phyloP scores from a whole-genome alignment of 2,329 filamentous ascomycete genomes.

The Verticillium klebahnii region DNA sequence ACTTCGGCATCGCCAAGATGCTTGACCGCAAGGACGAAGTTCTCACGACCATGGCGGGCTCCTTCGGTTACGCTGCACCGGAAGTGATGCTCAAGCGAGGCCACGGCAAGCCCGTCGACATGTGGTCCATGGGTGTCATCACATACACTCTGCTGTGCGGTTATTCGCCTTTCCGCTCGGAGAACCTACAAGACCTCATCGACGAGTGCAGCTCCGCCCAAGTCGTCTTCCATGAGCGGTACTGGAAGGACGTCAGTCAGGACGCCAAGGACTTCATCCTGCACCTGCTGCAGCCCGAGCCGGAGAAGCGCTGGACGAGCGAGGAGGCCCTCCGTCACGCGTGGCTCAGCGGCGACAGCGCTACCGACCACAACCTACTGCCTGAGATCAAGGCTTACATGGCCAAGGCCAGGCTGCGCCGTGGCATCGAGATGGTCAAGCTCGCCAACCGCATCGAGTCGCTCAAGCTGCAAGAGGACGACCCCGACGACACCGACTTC shows the following conservation, averaged over 20 bases:
- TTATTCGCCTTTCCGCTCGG: conserved; percentile 95
- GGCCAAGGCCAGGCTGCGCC: conserved; percentile 82
- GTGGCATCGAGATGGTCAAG: conserved; percentile 94
- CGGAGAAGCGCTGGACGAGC: conserved; percentile 72
- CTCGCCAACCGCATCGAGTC: conserved; percentile 92
- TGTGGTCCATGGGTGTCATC: conserved; percentile 99
- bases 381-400: conserved; percentile 95
- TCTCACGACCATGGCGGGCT: conserved; percentile 96
- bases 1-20: conserved; percentile 99
- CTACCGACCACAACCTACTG: conserved; percentile 93
- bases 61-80: conserved; percentile 94
- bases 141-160: conserved; percentile 97
- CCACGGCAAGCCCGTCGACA: conserved; percentile 96
- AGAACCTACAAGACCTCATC: conserved; percentile 88
- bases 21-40: conserved; percentile 86
- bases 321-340: conserved; percentile 73
- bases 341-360: conserved; percentile 89
- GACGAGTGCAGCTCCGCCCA: conserved; percentile 83
- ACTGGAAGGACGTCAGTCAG: conserved; percentile 95
- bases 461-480: conserved; percentile 90
- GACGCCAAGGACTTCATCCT: conserved; percentile 96
- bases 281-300: conserved; percentile 71
- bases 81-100: conserved; percentile 98
- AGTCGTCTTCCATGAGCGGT: conserved; percentile 93
- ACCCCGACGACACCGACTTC: conserved; percentile 69